These are phyloP conservation scores for Fusarium praegraminearum DNA, from an alignment of 2,329 filamentous ascomycete genomes.

Conservation along the genomic window DNA sequence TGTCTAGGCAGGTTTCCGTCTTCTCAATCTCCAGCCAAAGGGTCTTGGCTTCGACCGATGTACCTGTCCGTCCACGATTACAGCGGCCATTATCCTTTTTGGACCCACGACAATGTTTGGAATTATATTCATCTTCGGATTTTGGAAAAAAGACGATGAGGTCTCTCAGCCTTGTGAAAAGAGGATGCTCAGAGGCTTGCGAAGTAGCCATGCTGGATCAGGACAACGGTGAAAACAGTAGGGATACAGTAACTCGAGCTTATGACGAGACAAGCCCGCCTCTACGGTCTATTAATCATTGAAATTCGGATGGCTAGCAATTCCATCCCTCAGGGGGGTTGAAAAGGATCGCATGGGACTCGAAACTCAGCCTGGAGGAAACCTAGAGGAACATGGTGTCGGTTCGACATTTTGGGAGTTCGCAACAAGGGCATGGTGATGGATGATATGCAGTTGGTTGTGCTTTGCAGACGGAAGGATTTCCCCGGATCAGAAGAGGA, in stretches of 20 bases:
- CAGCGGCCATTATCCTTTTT: background rate
- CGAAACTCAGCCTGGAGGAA: conserved; percentile 11
- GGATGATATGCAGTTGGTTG: conserved; percentile 30
- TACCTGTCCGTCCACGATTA: background rate
- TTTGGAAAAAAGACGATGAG: conserved; percentile 6
- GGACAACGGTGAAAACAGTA: background rate
- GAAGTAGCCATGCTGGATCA: conserved; percentile 6
- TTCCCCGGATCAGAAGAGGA: conserved; percentile 25
- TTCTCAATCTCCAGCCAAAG: background rate
- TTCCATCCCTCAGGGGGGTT: background rate
- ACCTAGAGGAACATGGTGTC: conserved; percentile 11
- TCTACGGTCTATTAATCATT: conserved; percentile 7
- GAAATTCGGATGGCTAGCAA: conserved; percentile 4
- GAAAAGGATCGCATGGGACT: conserved; percentile 1
- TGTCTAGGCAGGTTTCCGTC: background rate
- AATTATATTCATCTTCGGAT: background rate
- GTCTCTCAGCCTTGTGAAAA: background rate
- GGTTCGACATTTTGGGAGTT: conserved; percentile 5
- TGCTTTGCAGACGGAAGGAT: conserved; percentile 31
- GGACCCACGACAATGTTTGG: background rate
- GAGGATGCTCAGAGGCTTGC: background rate
- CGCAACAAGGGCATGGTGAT: conserved; percentile 2
- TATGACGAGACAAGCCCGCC: background rate
- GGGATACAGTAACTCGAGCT: background rate
- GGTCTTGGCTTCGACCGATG: background rate